Conservation (phyloP, 2,329 filamentous ascomycete genomes). For the Xylaria sp. region DNA sequence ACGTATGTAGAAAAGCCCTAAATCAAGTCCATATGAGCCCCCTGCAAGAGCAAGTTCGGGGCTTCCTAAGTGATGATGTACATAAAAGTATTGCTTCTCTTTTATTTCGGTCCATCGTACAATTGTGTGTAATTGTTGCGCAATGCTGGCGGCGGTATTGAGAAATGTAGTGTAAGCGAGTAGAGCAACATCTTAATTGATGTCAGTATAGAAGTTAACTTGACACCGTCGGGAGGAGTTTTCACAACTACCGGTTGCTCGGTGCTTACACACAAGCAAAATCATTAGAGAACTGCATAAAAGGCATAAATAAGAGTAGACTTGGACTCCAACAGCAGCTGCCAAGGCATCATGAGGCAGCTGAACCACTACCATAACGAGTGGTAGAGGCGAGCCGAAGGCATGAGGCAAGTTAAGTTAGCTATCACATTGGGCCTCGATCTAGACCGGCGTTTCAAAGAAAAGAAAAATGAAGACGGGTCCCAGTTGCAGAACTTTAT, state of each 20-base stretch:
- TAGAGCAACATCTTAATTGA: slow-evolving; percentile 54
- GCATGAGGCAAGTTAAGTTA: slow-evolving; percentile 35
- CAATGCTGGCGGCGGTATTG: slow-evolving; percentile 53
- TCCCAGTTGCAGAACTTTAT: slow-evolving; percentile 15
- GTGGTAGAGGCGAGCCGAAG: slow-evolving; percentile 33
- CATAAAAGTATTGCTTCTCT: slow-evolving; percentile 53
- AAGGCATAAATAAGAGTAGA: slow-evolving; percentile 53
- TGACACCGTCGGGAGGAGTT: not conserved
- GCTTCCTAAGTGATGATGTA: slow-evolving; percentile 50
- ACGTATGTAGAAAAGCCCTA: slow-evolving; percentile 62
- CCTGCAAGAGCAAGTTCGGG: slow-evolving; percentile 58
- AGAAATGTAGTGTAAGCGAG: slow-evolving; percentile 53
- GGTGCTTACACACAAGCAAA: slow-evolving; percentile 55
- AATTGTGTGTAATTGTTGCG: slow-evolving; percentile 58
- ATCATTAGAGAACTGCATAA: slow-evolving; percentile 49
- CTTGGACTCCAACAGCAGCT: slow-evolving; percentile 50
- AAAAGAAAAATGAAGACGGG: slow-evolving; percentile 14
- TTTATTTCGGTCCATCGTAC: slow-evolving; percentile 55
- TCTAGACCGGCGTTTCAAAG: slow-evolving; percentile 20
- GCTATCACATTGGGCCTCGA: slow-evolving; percentile 13
- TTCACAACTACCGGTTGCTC: slow-evolving; percentile 57
- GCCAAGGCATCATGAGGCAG: slow-evolving; percentile 51
- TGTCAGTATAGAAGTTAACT: slow-evolving; percentile 23
- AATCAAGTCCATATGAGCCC: slow-evolving; percentile 55
- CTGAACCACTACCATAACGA: slow-evolving; percentile 53